Evolutionary conservation across 1,139 yeast species (phyloP), one percentile per base, ranked within the genome.

Genomic region (Hanseniaspora sp.): DNA sequence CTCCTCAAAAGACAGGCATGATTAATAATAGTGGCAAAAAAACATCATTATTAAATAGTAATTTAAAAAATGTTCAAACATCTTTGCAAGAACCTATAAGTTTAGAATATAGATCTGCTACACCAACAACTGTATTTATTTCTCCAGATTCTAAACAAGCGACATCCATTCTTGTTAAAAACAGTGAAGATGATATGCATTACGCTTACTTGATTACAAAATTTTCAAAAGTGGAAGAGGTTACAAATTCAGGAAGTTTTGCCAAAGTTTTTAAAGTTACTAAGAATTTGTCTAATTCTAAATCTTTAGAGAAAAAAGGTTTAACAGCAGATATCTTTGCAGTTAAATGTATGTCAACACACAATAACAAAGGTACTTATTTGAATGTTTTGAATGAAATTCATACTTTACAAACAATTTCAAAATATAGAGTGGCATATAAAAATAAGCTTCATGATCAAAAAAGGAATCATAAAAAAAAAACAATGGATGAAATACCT

Each of bases 181-280:
- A 54, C 49, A 45, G 43, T 29, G 87, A 83, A 62, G 77, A 77
- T 46, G 48, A 59, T 31, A 65, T 64, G 46, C 68, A 69, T 7
- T 69, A 66, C 58, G 57, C 64, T 1, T 86, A 80, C 63, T 72
- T 87, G 57, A 70, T 76, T 47, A 75, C 80, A 38, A 80, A 82
- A 65, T 90, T 90, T 69, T 86, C 78, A 54, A 78, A 81, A 60
- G 87, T 90, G 48, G 75, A 51, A 23, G 54, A 77, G 54, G 69
- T 82, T 52, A 73, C 88, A 53, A 96, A 95, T 4, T 73, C 78
- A 43, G 97, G 98, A 23, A 95, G 87, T 67, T 92, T 92, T 64
- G 86, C 96, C 3, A 74, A 81, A 46, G 97, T 95, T 12, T 92
- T 80, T 67, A 87, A 85, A 62, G 82, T 85, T 57, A 69, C 86